These are phyloP conservation scores for Phytophthora brassicae DNA, from an alignment of 352 stramenopile genomes.

Conservation along the genomic window DNA sequence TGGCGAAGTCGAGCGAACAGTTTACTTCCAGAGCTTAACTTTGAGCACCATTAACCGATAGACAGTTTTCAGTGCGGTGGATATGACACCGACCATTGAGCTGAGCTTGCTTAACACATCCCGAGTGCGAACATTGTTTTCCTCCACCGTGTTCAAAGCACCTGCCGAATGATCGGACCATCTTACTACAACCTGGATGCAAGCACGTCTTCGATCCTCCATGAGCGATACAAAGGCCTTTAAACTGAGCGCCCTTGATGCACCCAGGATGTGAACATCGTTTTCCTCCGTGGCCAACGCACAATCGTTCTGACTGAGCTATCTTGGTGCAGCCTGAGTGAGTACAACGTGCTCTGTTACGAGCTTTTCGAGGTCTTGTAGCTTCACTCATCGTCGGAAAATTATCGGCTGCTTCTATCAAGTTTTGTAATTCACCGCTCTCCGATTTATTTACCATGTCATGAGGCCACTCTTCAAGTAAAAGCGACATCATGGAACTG, in stretches of 20 bases:
- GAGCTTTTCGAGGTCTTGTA: neutral
- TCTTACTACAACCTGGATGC: constrained; percentile 12
- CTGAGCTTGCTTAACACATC: constrained; percentile 14
- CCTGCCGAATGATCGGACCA: constrained; percentile 13
- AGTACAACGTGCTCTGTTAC: constrained; percentile 9
- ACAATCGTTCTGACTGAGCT: constrained; percentile 23
- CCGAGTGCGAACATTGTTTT: constrained; percentile 11
- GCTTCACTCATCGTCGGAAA: neutral
- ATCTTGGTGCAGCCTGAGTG: constrained; percentile 16
- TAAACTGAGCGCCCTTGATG: constrained; percentile 20
- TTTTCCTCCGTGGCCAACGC: constrained; percentile 20
- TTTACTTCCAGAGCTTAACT: too few species aligned
- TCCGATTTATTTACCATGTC: neutral
- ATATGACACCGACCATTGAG: constrained; percentile 5
- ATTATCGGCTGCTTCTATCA: neutral
- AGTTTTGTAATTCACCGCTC: neutral
- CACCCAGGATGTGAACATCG: constrained; percentile 14
- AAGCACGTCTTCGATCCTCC: constrained; percentile 16
- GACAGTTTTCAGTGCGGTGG: neutral
- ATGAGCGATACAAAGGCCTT: constrained; percentile 19
- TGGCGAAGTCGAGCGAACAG: neutral
- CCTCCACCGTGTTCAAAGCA: constrained; percentile 26
- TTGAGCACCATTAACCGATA: too few species aligned
- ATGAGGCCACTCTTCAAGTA: constrained; percentile 14
- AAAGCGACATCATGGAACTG: constrained; percentile 25